These are phyloP conservation scores for Rosa rugosa DNA, from an alignment of 306 rosid species.

Conservation along the genomic window DNA sequence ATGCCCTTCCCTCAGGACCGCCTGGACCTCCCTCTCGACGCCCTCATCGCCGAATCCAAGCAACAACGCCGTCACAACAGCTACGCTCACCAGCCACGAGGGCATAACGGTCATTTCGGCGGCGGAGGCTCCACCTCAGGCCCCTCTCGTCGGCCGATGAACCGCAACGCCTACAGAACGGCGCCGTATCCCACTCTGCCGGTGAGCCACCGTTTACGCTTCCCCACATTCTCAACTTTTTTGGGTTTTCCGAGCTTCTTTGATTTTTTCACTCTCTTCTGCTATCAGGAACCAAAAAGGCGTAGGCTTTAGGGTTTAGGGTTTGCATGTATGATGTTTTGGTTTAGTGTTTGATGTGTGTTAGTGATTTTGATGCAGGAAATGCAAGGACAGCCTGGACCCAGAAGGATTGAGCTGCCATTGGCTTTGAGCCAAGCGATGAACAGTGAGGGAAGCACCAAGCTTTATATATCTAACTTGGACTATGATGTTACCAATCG, in stretches of 20 bases:
- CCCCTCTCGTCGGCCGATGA: conserved; percentile 28
- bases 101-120: conserved; percentile 6
- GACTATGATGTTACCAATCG: conserved; percentile 37
- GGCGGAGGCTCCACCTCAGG: conserved; percentile 19
- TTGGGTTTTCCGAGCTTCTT: neutral
- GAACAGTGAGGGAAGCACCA: conserved; percentile 25
- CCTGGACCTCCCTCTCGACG: conserved; percentile 43
- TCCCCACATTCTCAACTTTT: neutral
- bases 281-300: neutral
- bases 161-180: conserved; percentile 12
- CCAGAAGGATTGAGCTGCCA: conserved; percentile 2
- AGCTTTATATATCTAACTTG: conserved; percentile 39
- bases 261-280: neutral
- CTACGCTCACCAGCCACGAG: neutral
- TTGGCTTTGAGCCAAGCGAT: neutral
- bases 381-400: neutral
- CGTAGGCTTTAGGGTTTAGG: neutral
- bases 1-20: conserved; percentile 26
- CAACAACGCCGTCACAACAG: neutral
- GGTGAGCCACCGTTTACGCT: conserved; percentile 7
- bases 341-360: neutral
- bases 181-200: conserved; percentile 24
- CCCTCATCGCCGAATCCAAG: conserved; percentile 21
- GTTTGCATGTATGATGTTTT: neutral
- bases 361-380: conserved; percentile 3